Conservation (phyloP, 2,329 filamentous ascomycete genomes). For the Aspergillus sclerotialis region DNA sequence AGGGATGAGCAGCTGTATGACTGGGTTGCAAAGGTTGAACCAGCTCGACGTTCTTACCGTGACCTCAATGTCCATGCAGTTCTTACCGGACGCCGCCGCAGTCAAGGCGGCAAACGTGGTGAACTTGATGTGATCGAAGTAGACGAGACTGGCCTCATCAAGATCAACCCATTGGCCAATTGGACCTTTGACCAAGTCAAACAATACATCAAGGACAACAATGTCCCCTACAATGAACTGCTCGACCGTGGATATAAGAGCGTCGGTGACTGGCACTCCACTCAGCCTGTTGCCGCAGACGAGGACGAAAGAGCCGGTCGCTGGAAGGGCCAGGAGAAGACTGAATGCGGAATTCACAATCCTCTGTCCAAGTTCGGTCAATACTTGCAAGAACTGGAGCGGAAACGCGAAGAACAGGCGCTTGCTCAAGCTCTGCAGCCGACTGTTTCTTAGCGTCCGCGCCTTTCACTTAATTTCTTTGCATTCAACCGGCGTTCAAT, state of each 20-base stretch:
- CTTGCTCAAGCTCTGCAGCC: conserved; percentile 38
- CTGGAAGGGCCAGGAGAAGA: conserved; percentile 95
- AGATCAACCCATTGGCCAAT: conserved; percentile 94
- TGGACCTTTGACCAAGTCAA: conserved; percentile 90
- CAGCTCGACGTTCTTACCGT: conserved; percentile 81
- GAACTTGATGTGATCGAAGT: conserved; percentile 87
- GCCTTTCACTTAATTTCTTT: conserved; percentile 3
- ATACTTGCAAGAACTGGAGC: conserved; percentile 68
- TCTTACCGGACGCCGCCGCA: conserved; percentile 82
- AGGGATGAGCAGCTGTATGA: conserved; percentile 84
- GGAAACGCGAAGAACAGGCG: conserved; percentile 56
- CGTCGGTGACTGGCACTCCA: conserved; percentile 97
- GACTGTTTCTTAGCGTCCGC: conserved; percentile 17
- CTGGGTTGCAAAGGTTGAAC: conserved; percentile 96
- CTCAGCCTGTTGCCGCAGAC: conserved; percentile 76
- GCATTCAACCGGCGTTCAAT: conserved; percentile 13
- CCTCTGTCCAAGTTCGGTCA: conserved; percentile 88
- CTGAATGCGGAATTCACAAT: conserved; percentile 98
- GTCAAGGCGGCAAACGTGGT: conserved; percentile 87
- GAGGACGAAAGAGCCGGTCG: conserved; percentile 94
- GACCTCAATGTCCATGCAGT: conserved; percentile 84
- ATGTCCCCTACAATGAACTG: conserved; percentile 89
- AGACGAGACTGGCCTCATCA: conserved; percentile 84
- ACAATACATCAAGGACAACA: conserved; percentile 74
- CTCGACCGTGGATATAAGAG: conserved; percentile 96